These are phyloP conservation scores for Corymbia citriodora DNA, from an alignment of 441 rosid species.

Conservation along the genomic window DNA sequence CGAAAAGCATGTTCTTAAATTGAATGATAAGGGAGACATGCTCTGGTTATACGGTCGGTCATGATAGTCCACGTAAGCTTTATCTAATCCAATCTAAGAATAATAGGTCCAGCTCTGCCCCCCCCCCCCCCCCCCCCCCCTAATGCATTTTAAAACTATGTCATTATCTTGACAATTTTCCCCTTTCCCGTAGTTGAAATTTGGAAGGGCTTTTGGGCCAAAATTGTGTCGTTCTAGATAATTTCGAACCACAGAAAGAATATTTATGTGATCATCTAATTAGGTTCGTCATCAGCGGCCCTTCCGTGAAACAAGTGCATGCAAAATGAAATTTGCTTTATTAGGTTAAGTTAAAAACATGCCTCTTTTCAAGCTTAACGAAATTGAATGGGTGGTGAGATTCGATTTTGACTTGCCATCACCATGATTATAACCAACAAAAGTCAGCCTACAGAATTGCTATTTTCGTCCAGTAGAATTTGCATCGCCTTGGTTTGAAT, in stretches of 20 bases:
- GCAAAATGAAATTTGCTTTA: neutral
- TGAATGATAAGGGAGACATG: neutral
- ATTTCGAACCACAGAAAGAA: neutral
- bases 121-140: neutral
- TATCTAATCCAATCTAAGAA: neutral
- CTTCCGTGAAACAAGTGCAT: neutral
- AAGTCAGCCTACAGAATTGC: neutral
- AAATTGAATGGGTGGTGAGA: neutral
- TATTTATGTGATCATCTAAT: accelerated
- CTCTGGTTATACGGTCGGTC: neutral
- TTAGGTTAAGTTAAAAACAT: neutral
- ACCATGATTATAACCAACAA: neutral
- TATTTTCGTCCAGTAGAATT: neutral
- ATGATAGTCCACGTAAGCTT: neutral
- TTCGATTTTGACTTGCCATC: neutral
- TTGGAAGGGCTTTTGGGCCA: neutral
- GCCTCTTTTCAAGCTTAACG: neutral
- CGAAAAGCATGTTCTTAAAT: neutral
- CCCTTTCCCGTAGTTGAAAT: neutral
- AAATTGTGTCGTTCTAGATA: neutral
- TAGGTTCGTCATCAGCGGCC: neutral
- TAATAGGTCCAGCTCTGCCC: neutral
- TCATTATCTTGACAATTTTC: neutral
- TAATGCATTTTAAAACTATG: neutral
- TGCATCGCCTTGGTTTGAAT: neutral